phyloP scores from a whole-genome alignment of 2,329 filamentous ascomycete genomes.

The Apiospora rasikravindrae region DNA sequence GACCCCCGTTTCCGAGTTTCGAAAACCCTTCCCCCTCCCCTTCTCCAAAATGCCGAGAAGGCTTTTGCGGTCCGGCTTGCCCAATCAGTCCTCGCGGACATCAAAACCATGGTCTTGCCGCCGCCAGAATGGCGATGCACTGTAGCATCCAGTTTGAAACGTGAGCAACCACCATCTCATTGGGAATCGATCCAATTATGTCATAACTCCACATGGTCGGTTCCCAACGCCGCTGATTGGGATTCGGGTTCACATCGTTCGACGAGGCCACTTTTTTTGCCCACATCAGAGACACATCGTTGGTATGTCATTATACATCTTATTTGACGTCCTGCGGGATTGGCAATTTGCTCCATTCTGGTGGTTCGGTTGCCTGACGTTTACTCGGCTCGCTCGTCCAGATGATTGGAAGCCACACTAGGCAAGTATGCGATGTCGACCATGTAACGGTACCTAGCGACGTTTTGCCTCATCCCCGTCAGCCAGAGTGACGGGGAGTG shows the following conservation, averaged over 20 bases:
- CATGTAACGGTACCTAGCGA: not conserved
- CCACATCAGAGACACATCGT: not conserved
- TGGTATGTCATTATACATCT: conserved; percentile 13
- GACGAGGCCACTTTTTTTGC: conserved; percentile 4
- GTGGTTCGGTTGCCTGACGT: conserved; percentile 9
- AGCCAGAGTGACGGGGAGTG: not conserved
- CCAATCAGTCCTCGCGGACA: conserved; percentile 10
- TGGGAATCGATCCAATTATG: conserved; percentile 17
- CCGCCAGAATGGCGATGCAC: not conserved
- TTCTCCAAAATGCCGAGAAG: conserved; percentile 12
- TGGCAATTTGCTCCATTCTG: not conserved
- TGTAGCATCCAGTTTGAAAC: conserved; percentile 15
- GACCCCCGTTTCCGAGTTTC: not conserved
- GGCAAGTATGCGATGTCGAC: not conserved
- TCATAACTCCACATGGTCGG: conserved; percentile 17
- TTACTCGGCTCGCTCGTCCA: not conserved
- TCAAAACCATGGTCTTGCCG: conserved; percentile 12
- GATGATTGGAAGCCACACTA: conserved; percentile 1
- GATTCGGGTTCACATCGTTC: not conserved
- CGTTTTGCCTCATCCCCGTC: not conserved
- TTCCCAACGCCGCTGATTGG: conserved; percentile 9
- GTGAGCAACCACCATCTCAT: conserved; percentile 9
- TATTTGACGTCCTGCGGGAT: not conserved
- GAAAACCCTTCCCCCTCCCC: not conserved
- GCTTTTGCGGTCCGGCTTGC: not conserved